Percentiles rank a stretch among this genome's conserved stretches.
Conservation (phyloP, 2,329 filamentous ascomycete genomes). For the Corinectria fuckeliana region DNA sequence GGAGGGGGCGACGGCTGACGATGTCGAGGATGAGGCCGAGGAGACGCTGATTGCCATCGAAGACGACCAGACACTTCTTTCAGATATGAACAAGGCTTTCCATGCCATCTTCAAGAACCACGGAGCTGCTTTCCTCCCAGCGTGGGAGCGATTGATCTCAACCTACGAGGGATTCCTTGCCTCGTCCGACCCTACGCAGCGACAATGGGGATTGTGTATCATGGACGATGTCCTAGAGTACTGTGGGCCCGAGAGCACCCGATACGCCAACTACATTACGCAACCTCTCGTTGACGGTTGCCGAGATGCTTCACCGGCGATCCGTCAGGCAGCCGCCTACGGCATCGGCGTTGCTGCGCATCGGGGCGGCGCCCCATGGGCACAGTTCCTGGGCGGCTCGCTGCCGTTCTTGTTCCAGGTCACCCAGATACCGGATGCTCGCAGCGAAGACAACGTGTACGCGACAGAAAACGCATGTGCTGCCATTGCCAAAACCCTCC, state of each 20-base stretch:
- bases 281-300: slow-evolving; percentile 87
- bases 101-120: slow-evolving; percentile 99
- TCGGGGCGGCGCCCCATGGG: slow-evolving; percentile 86
- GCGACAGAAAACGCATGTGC: slow-evolving; percentile 98
- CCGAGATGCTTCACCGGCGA: slow-evolving; percentile 84
- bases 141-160: slow-evolving; percentile 84
- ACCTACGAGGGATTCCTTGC: slow-evolving; percentile 88
- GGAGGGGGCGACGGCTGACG: slow-evolving; percentile 74
- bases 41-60: slow-evolving; percentile 91
- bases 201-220: slow-evolving; percentile 99
- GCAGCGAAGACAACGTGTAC: slow-evolving; percentile 92
- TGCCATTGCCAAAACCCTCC: slow-evolving; percentile 94
- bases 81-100: slow-evolving; percentile 99
- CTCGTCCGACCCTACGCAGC: slow-evolving; percentile 84
- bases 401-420: slow-evolving; percentile 86
- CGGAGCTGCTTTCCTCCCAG: slow-evolving; percentile 79
- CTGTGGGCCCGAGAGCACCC: slow-evolving; percentile 86
- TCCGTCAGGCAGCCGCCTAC: slow-evolving; percentile 94
- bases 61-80: slow-evolving; percentile 94
- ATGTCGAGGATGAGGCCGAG: slow-evolving; percentile 88
- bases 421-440: slow-evolving; percentile 79
- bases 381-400: slow-evolving; percentile 82
- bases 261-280: slow-evolving; percentile 85
- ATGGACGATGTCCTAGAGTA: slow-evolving; percentile 98
- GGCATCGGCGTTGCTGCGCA: slow-evolving; percentile 95